A percentile compares a stretch with the other conserved stretches of the same genome.
phyloP scores from a whole-genome alignment of 805 yeast species.

The Schizosaccharomyces pombe region DNA sequence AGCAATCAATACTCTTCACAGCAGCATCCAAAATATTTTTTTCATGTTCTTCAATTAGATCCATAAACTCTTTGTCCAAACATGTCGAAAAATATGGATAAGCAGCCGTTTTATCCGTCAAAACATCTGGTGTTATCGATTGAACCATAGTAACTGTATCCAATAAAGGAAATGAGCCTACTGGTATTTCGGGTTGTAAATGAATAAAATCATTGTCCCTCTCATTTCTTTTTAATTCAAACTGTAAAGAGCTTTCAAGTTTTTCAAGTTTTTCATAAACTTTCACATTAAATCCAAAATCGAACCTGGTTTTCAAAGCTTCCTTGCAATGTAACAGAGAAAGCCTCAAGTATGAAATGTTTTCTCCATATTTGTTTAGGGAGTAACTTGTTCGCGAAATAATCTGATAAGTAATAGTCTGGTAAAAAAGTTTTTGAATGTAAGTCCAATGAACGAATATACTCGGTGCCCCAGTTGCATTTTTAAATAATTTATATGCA shows the following conservation, averaged over 20 bases:
- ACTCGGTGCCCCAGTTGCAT: neutral
- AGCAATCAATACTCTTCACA: too few species aligned
- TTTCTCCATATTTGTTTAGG: neutral
- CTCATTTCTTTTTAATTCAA: neutral
- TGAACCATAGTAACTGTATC: neutral
- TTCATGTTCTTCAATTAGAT: neutral
- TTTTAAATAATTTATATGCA: neutral
- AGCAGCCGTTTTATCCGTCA: neutral
- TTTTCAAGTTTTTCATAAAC: neutral
- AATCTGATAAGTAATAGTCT: neutral
- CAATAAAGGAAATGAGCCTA: neutral
- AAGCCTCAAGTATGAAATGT: neutral
- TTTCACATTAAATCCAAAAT: neutral
- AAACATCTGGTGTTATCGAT: neutral
- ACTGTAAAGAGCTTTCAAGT: neutral
- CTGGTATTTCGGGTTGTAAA: neutral
- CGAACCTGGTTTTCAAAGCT: neutral
- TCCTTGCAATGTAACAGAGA: neutral
- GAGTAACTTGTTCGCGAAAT: neutral
- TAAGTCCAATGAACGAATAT: neutral
- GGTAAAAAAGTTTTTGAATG: neutral
- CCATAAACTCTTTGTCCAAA: neutral
- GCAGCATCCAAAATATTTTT: neutral
- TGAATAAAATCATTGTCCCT: neutral
- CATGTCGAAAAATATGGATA: neutral